phyloP scores from a whole-genome alignment of 768 basidiomycete genomes.

The Rhodotorula paludigena region DNA sequence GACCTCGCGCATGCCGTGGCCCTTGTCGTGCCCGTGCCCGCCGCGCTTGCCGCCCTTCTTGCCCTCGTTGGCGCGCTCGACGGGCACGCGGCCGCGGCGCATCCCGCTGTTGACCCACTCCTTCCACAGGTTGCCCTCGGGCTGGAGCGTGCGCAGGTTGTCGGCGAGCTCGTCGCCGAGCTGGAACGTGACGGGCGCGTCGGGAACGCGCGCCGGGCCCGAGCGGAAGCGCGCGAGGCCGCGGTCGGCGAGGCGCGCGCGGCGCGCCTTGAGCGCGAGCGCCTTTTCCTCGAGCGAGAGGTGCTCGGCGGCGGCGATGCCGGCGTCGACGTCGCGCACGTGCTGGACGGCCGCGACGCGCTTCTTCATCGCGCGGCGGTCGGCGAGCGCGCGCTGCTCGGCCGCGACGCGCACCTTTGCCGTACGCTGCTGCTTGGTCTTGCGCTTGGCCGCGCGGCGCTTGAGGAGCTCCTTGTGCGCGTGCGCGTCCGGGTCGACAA shows the following conservation, averaged over 20 bases:
- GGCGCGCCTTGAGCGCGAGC: constrained; percentile 25
- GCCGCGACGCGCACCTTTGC: constrained; percentile 24
- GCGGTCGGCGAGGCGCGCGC: constrained; percentile 27
- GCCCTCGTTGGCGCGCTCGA: constrained; percentile 36
- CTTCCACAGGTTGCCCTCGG: constrained; percentile 43
- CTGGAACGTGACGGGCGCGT: constrained; percentile 37
- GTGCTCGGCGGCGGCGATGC: constrained; percentile 39
- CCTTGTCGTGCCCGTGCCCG: constrained; percentile 37
- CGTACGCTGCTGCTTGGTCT: constrained; percentile 38
- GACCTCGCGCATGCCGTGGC: constrained; percentile 22
- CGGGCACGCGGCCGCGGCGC: constrained; percentile 36
- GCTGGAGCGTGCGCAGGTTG: constrained; percentile 39
- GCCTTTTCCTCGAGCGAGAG: constrained; percentile 39
- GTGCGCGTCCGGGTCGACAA: constrained; percentile 23
- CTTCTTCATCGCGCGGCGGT: constrained; percentile 35
- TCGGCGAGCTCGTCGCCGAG: constrained; percentile 42
- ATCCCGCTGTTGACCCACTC: constrained; percentile 42
- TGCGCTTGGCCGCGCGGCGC: constrained; percentile 28
- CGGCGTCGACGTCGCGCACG: constrained; percentile 48
- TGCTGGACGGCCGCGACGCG: constrained; percentile 36
- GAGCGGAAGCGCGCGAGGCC: constrained; percentile 40
- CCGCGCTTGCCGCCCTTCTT: constrained; percentile 39
- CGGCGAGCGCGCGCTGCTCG: constrained; percentile 18
- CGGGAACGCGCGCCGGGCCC: constrained; percentile 39
- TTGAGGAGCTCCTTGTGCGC: constrained; percentile 24